Conservation (phyloP, 1,284 basidiomycete species). For the Cutaneotrichosporon cutaneum region DNA sequence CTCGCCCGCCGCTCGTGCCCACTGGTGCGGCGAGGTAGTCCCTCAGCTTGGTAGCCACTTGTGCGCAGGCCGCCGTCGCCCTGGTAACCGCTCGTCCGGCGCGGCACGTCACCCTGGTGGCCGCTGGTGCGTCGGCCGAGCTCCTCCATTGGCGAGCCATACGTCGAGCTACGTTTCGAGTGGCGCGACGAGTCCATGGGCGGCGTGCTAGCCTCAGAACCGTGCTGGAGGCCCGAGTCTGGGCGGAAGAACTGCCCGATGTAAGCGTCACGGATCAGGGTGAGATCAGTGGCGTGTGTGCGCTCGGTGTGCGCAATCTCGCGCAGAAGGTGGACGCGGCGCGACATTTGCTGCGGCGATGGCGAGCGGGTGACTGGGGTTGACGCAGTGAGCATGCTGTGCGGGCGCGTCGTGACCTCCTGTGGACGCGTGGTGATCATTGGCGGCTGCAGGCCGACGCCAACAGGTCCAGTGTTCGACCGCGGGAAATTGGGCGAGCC, state of each 20-base stretch:
- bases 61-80: not conserved
- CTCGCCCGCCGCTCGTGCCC: slow-evolving; percentile 22
- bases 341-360: slow-evolving; percentile 54
- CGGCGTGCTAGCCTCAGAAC: slow-evolving; percentile 14
- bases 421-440: not conserved
- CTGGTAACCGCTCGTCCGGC: slow-evolving; percentile 6
- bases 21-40: slow-evolving; percentile 1
- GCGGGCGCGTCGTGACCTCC: slow-evolving; percentile 3
- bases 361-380: slow-evolving; percentile 15
- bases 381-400: slow-evolving; percentile 21
- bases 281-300: slow-evolving; percentile 82
- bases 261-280: slow-evolving; percentile 78
- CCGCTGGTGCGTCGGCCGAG: slow-evolving; percentile 1
- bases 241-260: slow-evolving; percentile 53
- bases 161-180: slow-evolving; percentile 19
- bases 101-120: slow-evolving; percentile 4
- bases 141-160: slow-evolving; percentile 15
- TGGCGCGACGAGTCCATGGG: slow-evolving; percentile 13
- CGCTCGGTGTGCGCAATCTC: slow-evolving; percentile 82
- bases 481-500: slow-evolving; percentile 11
- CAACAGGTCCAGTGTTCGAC: slow-evolving; percentile 14
- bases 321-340: slow-evolving; percentile 76
- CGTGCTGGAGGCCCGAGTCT: slow-evolving; percentile 18
- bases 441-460: not conserved
- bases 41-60: not conserved